These are phyloP conservation scores for Penicillium digitatum DNA, from an alignment of 2,329 filamentous ascomycete species.

Conservation along the genomic window DNA sequence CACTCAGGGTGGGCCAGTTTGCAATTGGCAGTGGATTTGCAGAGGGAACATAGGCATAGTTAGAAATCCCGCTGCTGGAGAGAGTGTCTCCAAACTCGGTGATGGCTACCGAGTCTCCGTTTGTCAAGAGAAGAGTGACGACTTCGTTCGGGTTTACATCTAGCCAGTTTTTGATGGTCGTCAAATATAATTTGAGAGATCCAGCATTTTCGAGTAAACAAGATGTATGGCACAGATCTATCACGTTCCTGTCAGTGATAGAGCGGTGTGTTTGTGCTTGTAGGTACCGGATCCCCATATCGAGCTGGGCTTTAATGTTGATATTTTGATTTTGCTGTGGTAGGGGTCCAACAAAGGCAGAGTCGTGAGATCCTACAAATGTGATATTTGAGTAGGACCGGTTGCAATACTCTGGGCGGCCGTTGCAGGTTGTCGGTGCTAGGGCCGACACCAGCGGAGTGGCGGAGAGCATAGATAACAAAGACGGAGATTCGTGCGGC, in stretches of 20 bases:
- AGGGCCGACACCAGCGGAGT: constrained; percentile 3
- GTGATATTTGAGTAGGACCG: constrained; percentile 58
- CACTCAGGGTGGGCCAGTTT: constrained; percentile 43
- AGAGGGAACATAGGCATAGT: constrained; percentile 38
- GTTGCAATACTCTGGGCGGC: constrained; percentile 53
- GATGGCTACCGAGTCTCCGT: constrained; percentile 48
- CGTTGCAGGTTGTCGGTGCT: constrained; percentile 51
- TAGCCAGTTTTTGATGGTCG: constrained; percentile 58
- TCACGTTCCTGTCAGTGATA: constrained; percentile 43
- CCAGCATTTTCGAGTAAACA: constrained; percentile 60
- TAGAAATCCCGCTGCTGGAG: constrained; percentile 28
- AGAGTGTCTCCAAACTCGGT: constrained; percentile 35
- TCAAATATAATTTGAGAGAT: constrained; percentile 53
- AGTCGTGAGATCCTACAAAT: constrained; percentile 63
- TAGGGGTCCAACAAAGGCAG: constrained; percentile 57
- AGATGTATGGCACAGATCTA: constrained; percentile 62
- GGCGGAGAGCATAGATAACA: constrained; percentile 1
- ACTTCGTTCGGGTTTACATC: constrained; percentile 57
- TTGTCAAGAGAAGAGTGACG: constrained; percentile 61
- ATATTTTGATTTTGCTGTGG: constrained; percentile 59
- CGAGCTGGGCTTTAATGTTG: constrained; percentile 55
- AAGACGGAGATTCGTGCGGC: constrained; percentile 2
- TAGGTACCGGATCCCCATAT: constrained; percentile 60
- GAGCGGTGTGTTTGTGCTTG: constrained; percentile 60
- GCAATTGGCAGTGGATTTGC: constrained; percentile 32